Base-by-base conservation (phyloP, 176 grass and related monocot genomes). In the Chloris gayana region DNA sequence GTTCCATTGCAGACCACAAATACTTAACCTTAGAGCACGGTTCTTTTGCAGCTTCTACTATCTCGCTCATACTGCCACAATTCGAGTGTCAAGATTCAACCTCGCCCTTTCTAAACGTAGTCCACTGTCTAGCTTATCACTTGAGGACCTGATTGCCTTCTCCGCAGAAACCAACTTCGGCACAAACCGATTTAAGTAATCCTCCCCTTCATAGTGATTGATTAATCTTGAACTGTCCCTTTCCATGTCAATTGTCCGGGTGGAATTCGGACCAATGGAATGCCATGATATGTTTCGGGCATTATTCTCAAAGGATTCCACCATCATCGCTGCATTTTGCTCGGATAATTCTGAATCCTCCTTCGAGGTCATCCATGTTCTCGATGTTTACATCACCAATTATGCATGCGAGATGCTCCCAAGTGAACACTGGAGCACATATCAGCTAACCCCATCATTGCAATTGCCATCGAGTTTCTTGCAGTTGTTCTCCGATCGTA, bases 381-480 rank as follows among this genome's bases (percentile, higher is more conserved):
- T 81, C 57, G 0, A 11, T 19, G 31, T 2, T 31, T 54, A 17
- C 72, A 46, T 64, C 72, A 34, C 29, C 33, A 31, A 85, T 17
- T 66, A 56, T 77, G 29, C 87, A 85, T 29, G 77, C 30, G n/a
- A 22, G 70, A 35, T 81, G 81, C 77, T 65, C 77, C 82, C 6
- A 81, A 19, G 4, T 35, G 34, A 76, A 65, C 87, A 65, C 74
- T 3, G 0, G 67, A 56, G 65, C 87, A 89, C 10, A 32, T 4
- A 71, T 81, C 70, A 65, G 71, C 26, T 39, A 81, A 1, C 0
- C 82, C 76, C 54, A 89, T 45, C 76, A 56, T n/a, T n/a, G 25
- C 29, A 70, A 64, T 59, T 64, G 64, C 44, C 70, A 81, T 80
- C 22, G 76, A 44, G 2, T 81, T 81, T 12, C 27, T 69, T 15